Evolutionary conservation across 2,329 filamentous ascomycete genomes (phyloP).

Genomic region (Aspergillus sp.): DNA sequence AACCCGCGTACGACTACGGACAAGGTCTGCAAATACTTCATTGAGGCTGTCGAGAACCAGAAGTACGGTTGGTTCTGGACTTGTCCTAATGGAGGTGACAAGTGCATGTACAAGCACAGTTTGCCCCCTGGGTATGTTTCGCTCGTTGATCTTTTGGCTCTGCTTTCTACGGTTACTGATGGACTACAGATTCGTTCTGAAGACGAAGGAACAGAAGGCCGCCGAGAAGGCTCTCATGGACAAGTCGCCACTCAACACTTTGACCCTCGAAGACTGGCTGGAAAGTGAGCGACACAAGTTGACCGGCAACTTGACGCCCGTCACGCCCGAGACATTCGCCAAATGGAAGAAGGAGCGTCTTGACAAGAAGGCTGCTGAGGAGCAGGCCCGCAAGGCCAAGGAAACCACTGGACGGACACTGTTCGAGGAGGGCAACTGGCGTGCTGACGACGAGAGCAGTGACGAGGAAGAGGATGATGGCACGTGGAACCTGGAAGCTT

Average conservation of each 20-base stretch:
- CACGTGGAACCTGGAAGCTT: conserved; percentile 76
- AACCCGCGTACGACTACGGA: conserved; percentile 95
- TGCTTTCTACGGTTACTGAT: conserved; percentile 19
- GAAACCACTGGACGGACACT: conserved; percentile 92
- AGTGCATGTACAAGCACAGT: conserved; percentile 98
- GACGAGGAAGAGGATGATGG: conserved; percentile 55
- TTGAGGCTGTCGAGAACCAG: conserved; percentile 93
- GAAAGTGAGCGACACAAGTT: conserved; percentile 96
- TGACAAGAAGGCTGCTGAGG: conserved; percentile 93
- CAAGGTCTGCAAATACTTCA: conserved; percentile 99
- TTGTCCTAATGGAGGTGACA: conserved; percentile 93
- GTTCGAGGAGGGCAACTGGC: conserved; percentile 97
- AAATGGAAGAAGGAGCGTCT: conserved; percentile 96
- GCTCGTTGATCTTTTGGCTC: conserved; percentile 1
- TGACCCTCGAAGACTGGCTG: conserved; percentile 95
- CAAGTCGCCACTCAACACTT: conserved; percentile 89
- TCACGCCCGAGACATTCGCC: conserved; percentile 87
- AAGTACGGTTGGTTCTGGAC: conserved; percentile 99
- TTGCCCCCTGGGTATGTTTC: conserved; percentile 82
- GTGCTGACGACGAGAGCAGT: conserved; percentile 63
- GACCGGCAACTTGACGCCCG: conserved; percentile 85
- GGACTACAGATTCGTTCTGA: conserved; percentile 76
- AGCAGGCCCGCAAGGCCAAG: conserved; percentile 85
- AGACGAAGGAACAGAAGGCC: conserved; percentile 94
- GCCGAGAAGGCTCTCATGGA: conserved; percentile 95